A percentile compares a stretch with the other conserved stretches of the same genome.
phyloP scores from a whole-genome alignment of 1,139 yeast genomes.

The Waltiozyma sp. region DNA sequence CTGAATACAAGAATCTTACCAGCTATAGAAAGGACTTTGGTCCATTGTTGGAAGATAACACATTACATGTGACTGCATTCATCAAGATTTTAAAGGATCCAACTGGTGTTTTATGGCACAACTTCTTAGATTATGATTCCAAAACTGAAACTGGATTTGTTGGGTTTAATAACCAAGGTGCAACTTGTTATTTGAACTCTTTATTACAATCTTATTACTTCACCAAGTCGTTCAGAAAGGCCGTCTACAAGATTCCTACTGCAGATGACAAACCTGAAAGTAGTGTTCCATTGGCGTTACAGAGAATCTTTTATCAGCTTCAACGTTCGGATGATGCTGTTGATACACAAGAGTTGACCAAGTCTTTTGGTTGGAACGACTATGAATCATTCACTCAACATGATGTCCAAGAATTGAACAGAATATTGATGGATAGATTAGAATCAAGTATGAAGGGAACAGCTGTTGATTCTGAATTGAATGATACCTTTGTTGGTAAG shows the following conservation, averaged over 20 bases:
- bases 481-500: conserved; percentile 85
- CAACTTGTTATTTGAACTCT: conserved; percentile 92
- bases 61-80: conserved; percentile 63
- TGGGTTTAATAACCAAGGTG: conserved; percentile 94
- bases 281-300: conserved; percentile 75
- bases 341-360: conserved; percentile 77
- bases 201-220: conserved; percentile 82
- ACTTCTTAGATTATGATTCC: conserved; percentile 76
- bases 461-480: conserved; percentile 65
- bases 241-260: conserved; percentile 87
- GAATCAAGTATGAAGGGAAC: conserved; percentile 92
- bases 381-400: conserved; percentile 96
- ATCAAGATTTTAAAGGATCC: conserved; percentile 75
- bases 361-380: conserved; percentile 95
- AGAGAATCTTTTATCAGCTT: conserved; percentile 72
- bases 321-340: conserved; percentile 66
- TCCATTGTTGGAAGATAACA: conserved; percentile 42
- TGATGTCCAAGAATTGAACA: conserved; percentile 92
- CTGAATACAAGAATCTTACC: conserved; percentile 43
- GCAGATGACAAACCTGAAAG: conserved; percentile 38
- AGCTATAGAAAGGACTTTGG: conserved; percentile 19
- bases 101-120: conserved; percentile 92
- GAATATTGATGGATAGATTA: conserved; percentile 89
- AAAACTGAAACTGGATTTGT: conserved; percentile 81
- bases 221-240: conserved; percentile 69